Conservation (phyloP, 208 protist species). For the Trypanosoma congolense region DNA sequence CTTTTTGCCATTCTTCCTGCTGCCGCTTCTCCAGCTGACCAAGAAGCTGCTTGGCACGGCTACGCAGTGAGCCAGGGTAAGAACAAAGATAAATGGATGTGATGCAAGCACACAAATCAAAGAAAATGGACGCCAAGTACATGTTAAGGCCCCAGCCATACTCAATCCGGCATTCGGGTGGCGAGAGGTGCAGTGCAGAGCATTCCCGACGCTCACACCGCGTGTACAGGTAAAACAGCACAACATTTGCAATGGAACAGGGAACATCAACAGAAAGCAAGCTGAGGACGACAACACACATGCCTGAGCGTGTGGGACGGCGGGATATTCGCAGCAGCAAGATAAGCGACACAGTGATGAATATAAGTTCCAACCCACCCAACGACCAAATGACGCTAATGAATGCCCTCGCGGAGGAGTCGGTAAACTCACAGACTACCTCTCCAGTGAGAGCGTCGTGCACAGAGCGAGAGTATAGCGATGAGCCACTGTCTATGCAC, state of each 20-base stretch:
- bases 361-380: constrained; percentile 37
- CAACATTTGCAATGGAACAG: constrained; percentile 34
- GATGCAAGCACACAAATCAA: constrained; percentile 41
- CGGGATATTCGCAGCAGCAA: constrained; percentile 25
- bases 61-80: constrained; percentile 42
- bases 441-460: constrained; percentile 26
- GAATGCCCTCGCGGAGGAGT: constrained; percentile 25
- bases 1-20: constrained; percentile 14
- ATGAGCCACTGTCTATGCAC: constrained; percentile 27
- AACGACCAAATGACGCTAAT: constrained; percentile 48
- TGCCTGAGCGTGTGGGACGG: constrained; percentile 50
- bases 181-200: constrained; percentile 14
- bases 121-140: constrained; percentile 39
- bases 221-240: constrained; percentile 55
- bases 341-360: constrained; percentile 25
- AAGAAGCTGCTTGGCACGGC: constrained; percentile 23
- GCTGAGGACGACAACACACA: constrained; percentile 26
- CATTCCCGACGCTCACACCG: constrained; percentile 43
- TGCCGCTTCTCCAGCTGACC: constrained; percentile 17
- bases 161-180: constrained; percentile 16
- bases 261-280: constrained; percentile 24
- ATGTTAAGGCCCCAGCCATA: constrained; percentile 59
- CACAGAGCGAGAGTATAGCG: constrained; percentile 23
- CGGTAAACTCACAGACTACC: constrained; percentile 33
- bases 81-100: constrained; percentile 52